phyloP scores from a whole-genome alignment of 2,329 filamentous ascomycete genomes.

The Colletotrichum gigasporum region DNA sequence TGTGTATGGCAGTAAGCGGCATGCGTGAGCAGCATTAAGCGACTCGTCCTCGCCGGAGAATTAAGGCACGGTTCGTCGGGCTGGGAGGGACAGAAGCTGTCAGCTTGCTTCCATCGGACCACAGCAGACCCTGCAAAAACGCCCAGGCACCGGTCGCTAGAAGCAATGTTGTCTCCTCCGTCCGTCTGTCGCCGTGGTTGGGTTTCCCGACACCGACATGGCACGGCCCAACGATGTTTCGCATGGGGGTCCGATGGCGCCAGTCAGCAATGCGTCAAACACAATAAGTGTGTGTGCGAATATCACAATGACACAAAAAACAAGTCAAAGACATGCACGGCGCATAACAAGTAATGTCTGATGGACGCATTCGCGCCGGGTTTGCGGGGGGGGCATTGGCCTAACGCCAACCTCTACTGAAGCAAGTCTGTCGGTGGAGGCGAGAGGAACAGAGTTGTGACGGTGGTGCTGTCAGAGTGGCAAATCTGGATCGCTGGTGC shows the following conservation, averaged over 20 bases:
- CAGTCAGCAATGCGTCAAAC: slow-evolving; percentile 19
- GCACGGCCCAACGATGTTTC: slow-evolving; percentile 21
- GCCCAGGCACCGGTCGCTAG: not conserved
- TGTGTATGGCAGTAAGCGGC: not conserved
- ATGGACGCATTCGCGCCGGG: slow-evolving; percentile 1
- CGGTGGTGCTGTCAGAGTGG: slow-evolving; percentile 15
- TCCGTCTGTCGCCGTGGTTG: not conserved
- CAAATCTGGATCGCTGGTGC: slow-evolving; percentile 19
- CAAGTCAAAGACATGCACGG: not conserved
- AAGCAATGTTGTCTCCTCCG: not conserved
- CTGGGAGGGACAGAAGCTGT: too few relatives aligned
- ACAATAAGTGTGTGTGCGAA: not conserved
- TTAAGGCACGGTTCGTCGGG: not conserved
- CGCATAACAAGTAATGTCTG: too few relatives aligned
- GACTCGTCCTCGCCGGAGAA: slow-evolving; percentile 1
- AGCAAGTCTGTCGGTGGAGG: slow-evolving; percentile 4
- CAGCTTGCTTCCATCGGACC: not conserved
- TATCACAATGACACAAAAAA: not conserved
- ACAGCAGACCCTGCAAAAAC: not conserved
- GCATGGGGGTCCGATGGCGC: slow-evolving; percentile 9
- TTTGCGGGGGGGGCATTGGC: not conserved
- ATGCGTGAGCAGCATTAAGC: not conserved
- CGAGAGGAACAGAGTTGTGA: slow-evolving; percentile 11
- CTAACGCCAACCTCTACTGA: not conserved
- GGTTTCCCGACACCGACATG: not conserved